Conservation (phyloP, 2,329 filamentous ascomycete species). For the Cadophora luteo-olivacea region DNA sequence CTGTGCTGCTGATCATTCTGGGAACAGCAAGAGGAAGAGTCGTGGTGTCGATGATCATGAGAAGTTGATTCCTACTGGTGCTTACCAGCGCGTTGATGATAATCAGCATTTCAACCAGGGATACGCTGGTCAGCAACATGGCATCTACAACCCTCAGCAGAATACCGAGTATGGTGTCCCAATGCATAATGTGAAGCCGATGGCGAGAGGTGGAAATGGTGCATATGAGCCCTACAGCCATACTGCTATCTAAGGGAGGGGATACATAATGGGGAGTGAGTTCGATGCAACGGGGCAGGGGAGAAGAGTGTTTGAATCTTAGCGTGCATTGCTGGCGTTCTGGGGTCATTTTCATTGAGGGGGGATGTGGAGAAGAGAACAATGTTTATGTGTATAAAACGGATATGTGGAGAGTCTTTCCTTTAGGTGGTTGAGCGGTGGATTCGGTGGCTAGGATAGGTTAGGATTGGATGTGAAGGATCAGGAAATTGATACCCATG, state of each 20-base stretch:
- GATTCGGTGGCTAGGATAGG: background rate
- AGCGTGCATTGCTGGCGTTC: slow-evolving; percentile 33
- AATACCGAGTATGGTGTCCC: slow-evolving; percentile 40
- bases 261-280: slow-evolving; percentile 4
- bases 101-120: slow-evolving; percentile 45
- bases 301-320: slow-evolving; percentile 18
- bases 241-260: slow-evolving; percentile 50
- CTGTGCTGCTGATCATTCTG: slow-evolving; percentile 56
- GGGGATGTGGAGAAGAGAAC: background rate
- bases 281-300: background rate
- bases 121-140: slow-evolving; percentile 46
- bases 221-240: slow-evolving; percentile 72
- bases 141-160: slow-evolving; percentile 49
- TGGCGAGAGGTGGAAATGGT: slow-evolving; percentile 47
- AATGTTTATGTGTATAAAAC: slow-evolving; percentile 16
- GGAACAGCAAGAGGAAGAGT: slow-evolving; percentile 28
- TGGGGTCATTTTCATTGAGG: background rate
- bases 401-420: background rate
- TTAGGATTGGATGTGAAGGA: background rate
- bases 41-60: slow-evolving; percentile 38
- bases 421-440: background rate
- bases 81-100: slow-evolving; percentile 55
- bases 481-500: slow-evolving; percentile 26
- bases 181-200: slow-evolving; percentile 40
- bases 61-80: slow-evolving; percentile 39